Percentiles rank a stretch among this genome's conserved stretches.
These are phyloP conservation scores for Hypocrella siamensis DNA, from an alignment of 2,329 filamentous ascomycete species.

Conservation along the genomic window DNA sequence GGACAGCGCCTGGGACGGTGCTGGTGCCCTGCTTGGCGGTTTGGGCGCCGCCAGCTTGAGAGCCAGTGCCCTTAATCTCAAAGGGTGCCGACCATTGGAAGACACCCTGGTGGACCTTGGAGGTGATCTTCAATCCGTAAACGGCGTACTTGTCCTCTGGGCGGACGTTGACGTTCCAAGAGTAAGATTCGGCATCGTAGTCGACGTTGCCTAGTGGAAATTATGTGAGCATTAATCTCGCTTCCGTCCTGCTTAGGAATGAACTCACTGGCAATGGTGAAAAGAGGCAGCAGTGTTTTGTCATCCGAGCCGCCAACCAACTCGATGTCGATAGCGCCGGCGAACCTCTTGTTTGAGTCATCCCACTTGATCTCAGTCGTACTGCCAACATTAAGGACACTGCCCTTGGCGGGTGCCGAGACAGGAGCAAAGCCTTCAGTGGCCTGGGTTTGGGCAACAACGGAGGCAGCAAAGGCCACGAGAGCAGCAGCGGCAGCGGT, in stretches of 20 bases:
- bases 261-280: conserved; percentile 35
- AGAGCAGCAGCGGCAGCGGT: conserved; percentile 31
- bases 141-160: conserved; percentile 28
- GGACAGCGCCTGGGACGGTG: conserved; percentile 1
- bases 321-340: conserved; percentile 31
- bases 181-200: conserved; percentile 27
- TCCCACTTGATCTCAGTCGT: conserved; percentile 36
- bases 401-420: conserved; percentile 25
- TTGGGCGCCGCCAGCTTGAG: no score
- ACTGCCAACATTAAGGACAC: conserved; percentile 31
- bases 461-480: conserved; percentile 34
- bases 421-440: conserved; percentile 40
- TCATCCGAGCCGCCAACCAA: conserved; percentile 36
- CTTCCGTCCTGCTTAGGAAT: background rate
- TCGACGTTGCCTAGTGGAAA: conserved; percentile 25
- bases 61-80: conserved; percentile 27
- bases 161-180: conserved; percentile 31
- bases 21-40: conserved; percentile 12
- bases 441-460: conserved; percentile 40
- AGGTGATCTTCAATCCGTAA: conserved; percentile 42
- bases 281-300: conserved; percentile 22
- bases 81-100: conserved; percentile 53
- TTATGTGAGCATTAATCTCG: conserved; percentile 1
- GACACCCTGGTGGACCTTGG: conserved; percentile 27
- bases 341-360: conserved; percentile 21